These are phyloP conservation scores for Phellopilus nigrolimitatus DNA, from an alignment of 1,284 basidiomycete species.

Conservation along the genomic window DNA sequence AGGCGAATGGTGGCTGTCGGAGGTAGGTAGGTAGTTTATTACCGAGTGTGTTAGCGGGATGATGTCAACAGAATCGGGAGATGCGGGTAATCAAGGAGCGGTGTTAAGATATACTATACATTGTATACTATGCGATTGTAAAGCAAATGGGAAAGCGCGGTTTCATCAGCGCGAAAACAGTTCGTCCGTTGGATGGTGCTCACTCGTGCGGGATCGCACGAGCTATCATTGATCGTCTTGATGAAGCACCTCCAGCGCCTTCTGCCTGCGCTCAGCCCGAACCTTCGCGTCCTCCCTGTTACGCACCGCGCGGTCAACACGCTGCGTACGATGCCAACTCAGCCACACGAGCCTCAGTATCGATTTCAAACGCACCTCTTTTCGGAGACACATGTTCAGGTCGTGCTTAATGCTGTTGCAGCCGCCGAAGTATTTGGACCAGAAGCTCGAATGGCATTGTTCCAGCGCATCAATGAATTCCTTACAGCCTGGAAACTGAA, in stretches of 20 bases:
- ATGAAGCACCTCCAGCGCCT: slow-evolving; percentile 59
- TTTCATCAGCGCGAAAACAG: neutral
- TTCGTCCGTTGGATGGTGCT: neutral
- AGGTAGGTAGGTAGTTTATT: neutral
- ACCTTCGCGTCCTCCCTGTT: slow-evolving; percentile 68
- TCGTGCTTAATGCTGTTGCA: slow-evolving; percentile 72
- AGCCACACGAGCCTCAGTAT: neutral
- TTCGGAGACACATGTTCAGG: slow-evolving; percentile 68
- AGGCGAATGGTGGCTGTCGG: neutral
- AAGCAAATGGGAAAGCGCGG: neutral
- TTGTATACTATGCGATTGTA: neutral
- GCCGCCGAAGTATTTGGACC: slow-evolving; percentile 59
- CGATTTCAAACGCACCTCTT: slow-evolving; percentile 52
- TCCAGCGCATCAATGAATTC: slow-evolving; percentile 73
- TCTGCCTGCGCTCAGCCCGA: slow-evolving; percentile 49
- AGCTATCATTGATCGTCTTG: slow-evolving; percentile 33
- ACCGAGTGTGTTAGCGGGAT: neutral
- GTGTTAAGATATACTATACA: neutral
- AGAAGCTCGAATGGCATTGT: slow-evolving; percentile 55
- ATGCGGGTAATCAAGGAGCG: slow-evolving; percentile 1
- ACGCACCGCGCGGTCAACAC: slow-evolving; percentile 58
- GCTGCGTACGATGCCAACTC: slow-evolving; percentile 37
- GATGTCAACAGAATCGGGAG: neutral
- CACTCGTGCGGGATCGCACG: neutral
- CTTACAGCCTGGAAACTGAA: slow-evolving; percentile 45